Base-by-base conservation (phyloP, 2,329 filamentous ascomycete genomes). In the Pezicula rhizophila region DNA sequence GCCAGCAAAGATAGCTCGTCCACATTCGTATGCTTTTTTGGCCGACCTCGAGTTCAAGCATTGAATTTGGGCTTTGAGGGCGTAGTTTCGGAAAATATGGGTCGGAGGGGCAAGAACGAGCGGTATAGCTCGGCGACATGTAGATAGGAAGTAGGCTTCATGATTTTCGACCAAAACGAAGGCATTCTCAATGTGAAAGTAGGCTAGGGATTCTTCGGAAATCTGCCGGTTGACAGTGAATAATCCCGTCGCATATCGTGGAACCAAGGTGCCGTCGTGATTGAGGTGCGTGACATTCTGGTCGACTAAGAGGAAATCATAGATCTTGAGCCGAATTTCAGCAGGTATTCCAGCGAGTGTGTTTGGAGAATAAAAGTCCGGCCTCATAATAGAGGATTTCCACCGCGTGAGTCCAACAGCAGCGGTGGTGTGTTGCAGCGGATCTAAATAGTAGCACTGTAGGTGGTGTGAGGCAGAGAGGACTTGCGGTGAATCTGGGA, bases 171-270 rank as follows among this genome's bases (percentile, higher is more conserved):
- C 40, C 18, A 42, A 25, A 3, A 42, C 40, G 14, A 42, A 26
- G 14, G 40, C 40, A 42, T 42, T 42, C 20, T 42, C 40, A 25
- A 25, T 26, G n/a, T 42, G 40, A 25, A 42, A 42, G 20, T 42
- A 42, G 10, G 40, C 20, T 15, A 26, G 40, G 5, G 40, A 17
- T 15, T 42, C 40, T 8, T 42, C 40, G 20, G 11, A 42, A 20
- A 42, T 42, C 40, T 42, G 40, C n/a, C 25, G 23, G 40, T 42
- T 42, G 18, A 42, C 40, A 5, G 20, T 23, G 23, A 42, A 42
- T 12, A 42, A 20, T 3, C n/a, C 40, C 10, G 40, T 42, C 8
- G 11, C 14, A n/a, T 42, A 42, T n/a, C 40, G 40, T 8, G 25
- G 25, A n/a, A 4, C 8, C n/a, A 42, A 25, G 5, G 40, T 42